A percentile compares a stretch with the other conserved stretches of the same genome.
phyloP scores from a whole-genome alignment of 1,284 basidiomycete genomes.

The Sporisorium reilianum region DNA sequence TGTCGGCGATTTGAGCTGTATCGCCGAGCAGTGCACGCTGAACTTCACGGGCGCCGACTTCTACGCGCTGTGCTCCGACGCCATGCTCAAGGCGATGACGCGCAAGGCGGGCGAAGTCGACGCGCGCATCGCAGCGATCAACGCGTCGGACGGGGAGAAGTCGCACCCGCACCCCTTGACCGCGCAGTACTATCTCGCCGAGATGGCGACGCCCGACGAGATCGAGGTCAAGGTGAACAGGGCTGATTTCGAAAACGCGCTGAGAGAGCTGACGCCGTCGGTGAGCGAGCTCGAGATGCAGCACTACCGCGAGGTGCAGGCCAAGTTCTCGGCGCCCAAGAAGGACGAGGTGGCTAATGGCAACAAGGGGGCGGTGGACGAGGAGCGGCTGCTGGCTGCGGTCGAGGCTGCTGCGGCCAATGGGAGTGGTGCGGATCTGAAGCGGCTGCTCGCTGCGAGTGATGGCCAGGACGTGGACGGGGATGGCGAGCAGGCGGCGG shows the following conservation, averaged over 20 bases:
- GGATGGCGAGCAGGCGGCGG: slow-evolving; percentile 2
- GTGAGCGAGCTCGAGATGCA: slow-evolving; percentile 90
- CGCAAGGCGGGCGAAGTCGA: slow-evolving; percentile 84
- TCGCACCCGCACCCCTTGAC: slow-evolving; percentile 80
- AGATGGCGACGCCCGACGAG: slow-evolving; percentile 81
- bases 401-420: slow-evolving; percentile 13
- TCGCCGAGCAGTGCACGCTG: slow-evolving; percentile 86
- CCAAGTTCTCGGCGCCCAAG: slow-evolving; percentile 74
- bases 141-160: slow-evolving; percentile 62
- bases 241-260: slow-evolving; percentile 82
- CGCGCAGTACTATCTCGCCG: slow-evolving; percentile 90
- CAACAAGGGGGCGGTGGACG: slow-evolving; percentile 7
- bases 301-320: slow-evolving; percentile 83
- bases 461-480: no score
- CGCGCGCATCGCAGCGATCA: slow-evolving; percentile 40
- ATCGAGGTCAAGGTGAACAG: slow-evolving; percentile 80
- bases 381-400: slow-evolving; percentile 14
- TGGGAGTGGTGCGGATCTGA: slow-evolving; percentile 9
- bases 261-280: slow-evolving; percentile 83
- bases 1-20: slow-evolving; percentile 75
- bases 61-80: slow-evolving; percentile 96
- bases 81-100: slow-evolving; percentile 94
- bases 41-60: slow-evolving; percentile 87
- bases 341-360: slow-evolving; percentile 16
- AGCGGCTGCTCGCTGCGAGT: slow-evolving; percentile 11